Evolutionary conservation across 2,329 filamentous ascomycete genomes (phyloP).

Genomic region (Plectosphaerella plurivora): DNA sequence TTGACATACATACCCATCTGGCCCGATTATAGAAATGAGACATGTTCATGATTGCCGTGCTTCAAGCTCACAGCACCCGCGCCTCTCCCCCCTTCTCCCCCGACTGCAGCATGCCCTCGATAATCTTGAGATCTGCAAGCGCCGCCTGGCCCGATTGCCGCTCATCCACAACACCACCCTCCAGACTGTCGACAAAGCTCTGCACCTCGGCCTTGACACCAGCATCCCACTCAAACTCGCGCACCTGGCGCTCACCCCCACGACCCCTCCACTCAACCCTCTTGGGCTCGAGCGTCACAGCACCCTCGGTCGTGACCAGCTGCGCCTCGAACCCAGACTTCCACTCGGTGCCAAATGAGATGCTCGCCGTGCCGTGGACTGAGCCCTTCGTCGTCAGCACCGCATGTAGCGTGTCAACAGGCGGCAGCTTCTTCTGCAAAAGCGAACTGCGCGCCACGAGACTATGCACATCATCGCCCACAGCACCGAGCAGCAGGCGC

Average conservation of each 20-base stretch:
- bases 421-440: slow-evolving; percentile 52
- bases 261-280: background rate
- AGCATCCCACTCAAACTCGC: slow-evolving; percentile 42
- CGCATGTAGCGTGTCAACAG: slow-evolving; percentile 63
- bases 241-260: slow-evolving; percentile 31
- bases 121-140: slow-evolving; percentile 55
- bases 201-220: slow-evolving; percentile 57
- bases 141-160: slow-evolving; percentile 54
- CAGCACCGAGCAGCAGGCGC: slow-evolving; percentile 49
- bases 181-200: slow-evolving; percentile 54
- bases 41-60: background rate
- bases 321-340: slow-evolving; percentile 46
- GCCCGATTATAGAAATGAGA: background rate
- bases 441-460: slow-evolving; percentile 40
- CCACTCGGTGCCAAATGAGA: slow-evolving; percentile 54
- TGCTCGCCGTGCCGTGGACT: slow-evolving; percentile 49
- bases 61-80: slow-evolving; percentile 23
- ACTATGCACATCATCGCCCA: slow-evolving; percentile 44
- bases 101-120: slow-evolving; percentile 47
- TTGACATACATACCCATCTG: background rate
- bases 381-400: slow-evolving; percentile 50
- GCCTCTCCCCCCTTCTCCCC: slow-evolving; percentile 35
- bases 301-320: slow-evolving; percentile 54
- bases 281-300: slow-evolving; percentile 43
- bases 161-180: slow-evolving; percentile 40